Percentiles rank a stretch among this genome's conserved stretches.
These are phyloP conservation scores for Floccularia luteovirens DNA, from an alignment of 768 basidiomycete species.

Conservation along the genomic window DNA sequence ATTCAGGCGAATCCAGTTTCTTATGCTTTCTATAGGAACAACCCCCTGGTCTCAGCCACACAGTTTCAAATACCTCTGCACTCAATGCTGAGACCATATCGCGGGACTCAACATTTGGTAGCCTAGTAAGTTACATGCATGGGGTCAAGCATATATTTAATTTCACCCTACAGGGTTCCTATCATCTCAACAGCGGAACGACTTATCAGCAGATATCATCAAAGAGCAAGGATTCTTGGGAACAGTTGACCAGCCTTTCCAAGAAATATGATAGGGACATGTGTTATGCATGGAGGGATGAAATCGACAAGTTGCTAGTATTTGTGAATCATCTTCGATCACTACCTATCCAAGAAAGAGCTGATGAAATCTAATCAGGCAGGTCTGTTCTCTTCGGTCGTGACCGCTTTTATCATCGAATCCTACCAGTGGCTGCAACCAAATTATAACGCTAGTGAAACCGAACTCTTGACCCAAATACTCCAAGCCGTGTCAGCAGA, in stretches of 20 bases:
- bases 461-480: constrained; percentile 12
- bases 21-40: too few species aligned
- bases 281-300: constrained; percentile 21
- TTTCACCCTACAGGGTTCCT: too few species aligned
- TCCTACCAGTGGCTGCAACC: constrained; percentile 15
- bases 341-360: background rate
- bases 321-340: constrained; percentile 16
- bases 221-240: constrained; percentile 16
- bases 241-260: constrained; percentile 13
- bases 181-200: constrained; percentile 10
- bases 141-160: too few species aligned
- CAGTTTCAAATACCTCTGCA: too few species aligned
- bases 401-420: constrained; percentile 21
- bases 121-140: too few species aligned
- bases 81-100: too few species aligned
- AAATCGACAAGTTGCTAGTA: constrained; percentile 20
- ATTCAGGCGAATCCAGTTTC: too few species aligned
- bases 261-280: constrained; percentile 18
- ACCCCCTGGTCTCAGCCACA: too few species aligned
- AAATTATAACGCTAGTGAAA: constrained; percentile 11
- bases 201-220: constrained; percentile 10
- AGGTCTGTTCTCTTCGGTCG: constrained; percentile 23
- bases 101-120: too few species aligned
- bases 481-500: constrained; percentile 1
- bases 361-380: constrained; percentile 10